Evolutionary conservation across 2,329 filamentous ascomycete species (phyloP), one percentile per base, ranked within the genome.

Genomic region (Dactylellina leptospora): DNA sequence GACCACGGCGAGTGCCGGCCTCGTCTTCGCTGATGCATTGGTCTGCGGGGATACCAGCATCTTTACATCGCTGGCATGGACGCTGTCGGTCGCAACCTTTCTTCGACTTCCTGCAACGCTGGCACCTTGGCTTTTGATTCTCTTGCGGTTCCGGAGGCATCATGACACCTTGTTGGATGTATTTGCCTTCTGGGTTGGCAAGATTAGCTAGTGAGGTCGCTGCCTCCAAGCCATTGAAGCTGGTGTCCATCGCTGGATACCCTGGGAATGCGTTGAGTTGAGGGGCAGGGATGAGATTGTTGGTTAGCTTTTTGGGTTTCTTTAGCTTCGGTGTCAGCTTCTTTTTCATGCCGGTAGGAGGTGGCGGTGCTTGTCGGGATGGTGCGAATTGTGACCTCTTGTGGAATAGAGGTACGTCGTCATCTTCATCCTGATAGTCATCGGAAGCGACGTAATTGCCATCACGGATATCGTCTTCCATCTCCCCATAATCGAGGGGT

Each of bases 21-120:
- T 99, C 95, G 77, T 99, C 95, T 81, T 99, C 95, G 80, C 93
- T 97, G 80, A 99, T 87, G 80, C 95, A 99, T 75, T 93, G 91
- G 76, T 97, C 95, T 70, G 92, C 88, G 64, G 90, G 90, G 77
- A 99, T 91, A 18, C 95, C 95, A 44, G 95, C 95, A 81, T 99
- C 95, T 80, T 92, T 92, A 86, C 95, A 99, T 74, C 95, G 88
- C 62, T 92, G 91, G 78, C 95, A 99, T 25, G 95, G 95, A 38
- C 95, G 89, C 81, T 97, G 95, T 68, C 95, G 89, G 82, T 99
- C 95, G 79, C 95, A 99, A 10, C 95, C 95, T 82, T 99, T 99
- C 85, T 99, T 99, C 82, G 93, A 97, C 86, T 99, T 99, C 78
- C 95, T 90, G 84, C 95, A 99, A 68, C 95, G 90, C 80, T 99